Conservation (phyloP, 2,329 filamentous ascomycete genomes). For the Zelopaecilomyces penicillatus region DNA sequence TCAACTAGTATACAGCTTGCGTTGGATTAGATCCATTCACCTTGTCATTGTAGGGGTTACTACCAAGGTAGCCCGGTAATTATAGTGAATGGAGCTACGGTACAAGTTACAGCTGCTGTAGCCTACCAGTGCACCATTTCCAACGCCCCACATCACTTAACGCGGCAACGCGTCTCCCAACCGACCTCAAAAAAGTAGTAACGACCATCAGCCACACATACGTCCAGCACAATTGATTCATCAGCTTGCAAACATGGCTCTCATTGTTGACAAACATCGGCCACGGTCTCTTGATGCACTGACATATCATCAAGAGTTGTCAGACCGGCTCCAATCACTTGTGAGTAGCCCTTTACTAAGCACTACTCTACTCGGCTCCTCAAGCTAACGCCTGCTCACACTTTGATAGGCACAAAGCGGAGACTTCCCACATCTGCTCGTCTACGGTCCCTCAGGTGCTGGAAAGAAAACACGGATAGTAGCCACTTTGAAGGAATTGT, state of each 20-base stretch:
- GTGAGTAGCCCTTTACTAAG: conserved; percentile 39
- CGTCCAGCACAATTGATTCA: conserved; percentile 1
- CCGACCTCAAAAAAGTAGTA: not conserved
- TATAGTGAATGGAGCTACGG: not conserved
- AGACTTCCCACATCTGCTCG: conserved; percentile 94
- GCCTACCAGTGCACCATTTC: not conserved
- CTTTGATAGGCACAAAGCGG: conserved; percentile 76
- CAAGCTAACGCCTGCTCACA: conserved; percentile 2
- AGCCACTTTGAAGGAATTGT: conserved; percentile 89
- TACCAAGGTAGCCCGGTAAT: no score
- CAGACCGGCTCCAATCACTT: conserved; percentile 74
- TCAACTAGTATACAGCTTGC: no score
- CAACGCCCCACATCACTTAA: conserved; percentile 23
- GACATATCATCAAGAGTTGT: conserved; percentile 83
- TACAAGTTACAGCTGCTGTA: conserved; percentile 4
- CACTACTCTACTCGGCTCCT: no score
- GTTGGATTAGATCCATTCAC: no score
- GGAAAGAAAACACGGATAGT: conserved; percentile 98
- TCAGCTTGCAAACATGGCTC: conserved; percentile 41
- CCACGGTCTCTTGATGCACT: conserved; percentile 69
- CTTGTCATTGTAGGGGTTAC: no score
- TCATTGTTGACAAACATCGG: conserved; percentile 64
- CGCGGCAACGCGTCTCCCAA: conserved; percentile 27
- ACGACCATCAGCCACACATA: not conserved
- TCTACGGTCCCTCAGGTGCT: conserved; percentile 92